phyloP scores from a whole-genome alignment of 805 yeast species.

The Allodekkera sacchari region DNA sequence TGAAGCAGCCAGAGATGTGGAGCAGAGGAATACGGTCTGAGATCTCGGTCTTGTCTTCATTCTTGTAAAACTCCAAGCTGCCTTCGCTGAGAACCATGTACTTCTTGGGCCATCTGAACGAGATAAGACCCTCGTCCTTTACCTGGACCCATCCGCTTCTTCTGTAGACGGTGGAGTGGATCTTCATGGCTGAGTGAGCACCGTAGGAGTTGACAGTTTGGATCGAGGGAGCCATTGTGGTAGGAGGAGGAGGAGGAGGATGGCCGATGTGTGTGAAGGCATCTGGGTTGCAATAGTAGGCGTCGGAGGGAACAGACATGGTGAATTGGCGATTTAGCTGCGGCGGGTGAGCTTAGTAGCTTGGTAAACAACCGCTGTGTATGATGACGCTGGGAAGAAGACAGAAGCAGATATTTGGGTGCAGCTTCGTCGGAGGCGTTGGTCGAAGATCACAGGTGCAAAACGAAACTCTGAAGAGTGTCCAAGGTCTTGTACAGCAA shows the following conservation, averaged over 20 bases:
- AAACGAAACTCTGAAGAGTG: no score
- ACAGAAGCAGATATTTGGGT: no score
- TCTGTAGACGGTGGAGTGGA: conserved; percentile 27
- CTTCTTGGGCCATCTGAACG: conserved; percentile 89
- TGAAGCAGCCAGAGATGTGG: conserved; percentile 54
- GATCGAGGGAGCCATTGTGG: neutral
- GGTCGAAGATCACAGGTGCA: no score
- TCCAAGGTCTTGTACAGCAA: no score
- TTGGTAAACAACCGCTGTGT: no score
- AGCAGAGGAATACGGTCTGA: conserved; percentile 46
- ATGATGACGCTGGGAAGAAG: no score
- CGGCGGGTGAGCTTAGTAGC: no score
- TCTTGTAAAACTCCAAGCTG: conserved; percentile 65
- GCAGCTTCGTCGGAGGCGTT: no score
- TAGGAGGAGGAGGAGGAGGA: conserved; percentile 16
- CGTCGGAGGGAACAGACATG: conserved; percentile 6
- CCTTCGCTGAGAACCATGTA: conserved; percentile 72
- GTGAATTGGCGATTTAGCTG: conserved; percentile 3
- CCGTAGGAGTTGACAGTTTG: neutral
- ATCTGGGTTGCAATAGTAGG: conserved; percentile 3
- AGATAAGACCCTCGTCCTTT: conserved; percentile 84
- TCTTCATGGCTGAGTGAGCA: conserved; percentile 10
- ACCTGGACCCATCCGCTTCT: conserved; percentile 82
- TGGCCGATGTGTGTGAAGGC: conserved; percentile 18
- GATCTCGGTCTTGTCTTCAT: conserved; percentile 44